Evolutionary conservation across 2,329 filamentous ascomycete species (phyloP).

Genomic region (Penicillium sp.): DNA sequence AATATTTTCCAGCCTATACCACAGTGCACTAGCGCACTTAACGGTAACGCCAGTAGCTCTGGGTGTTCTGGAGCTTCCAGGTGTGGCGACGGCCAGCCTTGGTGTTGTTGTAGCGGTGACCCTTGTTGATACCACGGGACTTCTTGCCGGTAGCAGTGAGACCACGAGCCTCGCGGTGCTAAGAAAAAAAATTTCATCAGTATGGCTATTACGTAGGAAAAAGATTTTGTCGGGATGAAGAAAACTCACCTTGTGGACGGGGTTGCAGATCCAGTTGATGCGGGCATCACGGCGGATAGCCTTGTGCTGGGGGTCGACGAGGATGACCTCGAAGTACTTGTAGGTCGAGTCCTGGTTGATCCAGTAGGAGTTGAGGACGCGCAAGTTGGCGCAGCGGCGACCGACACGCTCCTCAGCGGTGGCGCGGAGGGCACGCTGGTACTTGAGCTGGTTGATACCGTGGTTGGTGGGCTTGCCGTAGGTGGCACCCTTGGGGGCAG

Average conservation of each 20-base stretch:
- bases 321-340: conserved; percentile 99
- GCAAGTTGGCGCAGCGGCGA: conserved; percentile 97
- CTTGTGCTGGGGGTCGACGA: conserved; percentile 99
- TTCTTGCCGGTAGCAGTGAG: conserved; percentile 99
- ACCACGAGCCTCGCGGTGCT: conserved; percentile 96
- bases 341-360: conserved; percentile 99
- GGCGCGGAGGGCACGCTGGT: conserved; percentile 97
- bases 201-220: background rate
- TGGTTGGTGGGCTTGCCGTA: conserved; percentile 99
- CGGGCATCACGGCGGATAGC: conserved; percentile 97
- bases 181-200: conserved; percentile 26
- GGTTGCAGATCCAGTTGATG: conserved; percentile 99
- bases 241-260: conserved; percentile 79
- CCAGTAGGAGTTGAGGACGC: conserved; percentile 99
- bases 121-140: conserved; percentile 98
- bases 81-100: conserved; percentile 96
- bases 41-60: conserved; percentile 97
- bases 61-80: conserved; percentile 99
- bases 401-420: conserved; percentile 99
- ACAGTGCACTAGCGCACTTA: conserved; percentile 46
- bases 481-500: conserved; percentile 95
- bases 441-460: conserved; percentile 99
- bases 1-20: conserved; percentile 32
- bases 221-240: background rate
- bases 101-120: conserved; percentile 99